phyloP scores from a whole-genome alignment of 1,284 basidiomycete genomes.

The Hemileia vastatrix region DNA sequence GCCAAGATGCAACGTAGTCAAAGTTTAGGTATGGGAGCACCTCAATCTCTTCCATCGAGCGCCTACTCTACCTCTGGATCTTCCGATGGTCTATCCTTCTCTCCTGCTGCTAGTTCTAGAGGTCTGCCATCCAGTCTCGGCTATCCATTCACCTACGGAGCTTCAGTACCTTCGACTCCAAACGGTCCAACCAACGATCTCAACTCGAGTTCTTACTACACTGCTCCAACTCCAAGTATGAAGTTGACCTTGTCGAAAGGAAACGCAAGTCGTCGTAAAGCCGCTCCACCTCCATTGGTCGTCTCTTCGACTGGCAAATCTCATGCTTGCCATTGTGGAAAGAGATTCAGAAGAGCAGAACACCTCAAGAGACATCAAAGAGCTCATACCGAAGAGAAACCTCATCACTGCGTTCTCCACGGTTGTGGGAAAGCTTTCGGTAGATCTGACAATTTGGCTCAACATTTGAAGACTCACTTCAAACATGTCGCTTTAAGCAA shows the following conservation, averaged over 20 bases:
- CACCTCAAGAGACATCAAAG: slow-evolving; percentile 44
- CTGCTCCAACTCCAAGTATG: slow-evolving; percentile 22
- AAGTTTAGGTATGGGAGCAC: neutral
- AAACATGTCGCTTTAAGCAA: neutral
- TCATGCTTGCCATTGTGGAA: too few species aligned
- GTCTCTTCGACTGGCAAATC: slow-evolving; percentile 41
- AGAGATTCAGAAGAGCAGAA: slow-evolving; percentile 43
- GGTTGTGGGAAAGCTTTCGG: slow-evolving; percentile 42
- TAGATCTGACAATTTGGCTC: slow-evolving; percentile 40
- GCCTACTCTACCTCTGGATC: neutral
- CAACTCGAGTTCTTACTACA: slow-evolving; percentile 14
- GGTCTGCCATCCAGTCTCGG: slow-evolving; percentile 25
- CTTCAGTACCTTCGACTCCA: slow-evolving; percentile 25
- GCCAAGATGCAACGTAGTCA: neutral
- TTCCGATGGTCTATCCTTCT: neutral
- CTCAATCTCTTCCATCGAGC: neutral
- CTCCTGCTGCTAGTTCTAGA: slow-evolving; percentile 21
- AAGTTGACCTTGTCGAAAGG: slow-evolving; percentile 26
- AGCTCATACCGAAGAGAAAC: slow-evolving; percentile 41
- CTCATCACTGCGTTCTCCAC: slow-evolving; percentile 39
- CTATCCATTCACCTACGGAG: slow-evolving; percentile 26
- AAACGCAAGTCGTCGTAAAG: slow-evolving; percentile 26
- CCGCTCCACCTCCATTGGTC: slow-evolving; percentile 38
- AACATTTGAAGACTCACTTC: slow-evolving; percentile 44
- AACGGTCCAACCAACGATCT: neutral